phyloP scores from a whole-genome alignment of 176 grass and related monocot species.

The Oryza nivara region DNA sequence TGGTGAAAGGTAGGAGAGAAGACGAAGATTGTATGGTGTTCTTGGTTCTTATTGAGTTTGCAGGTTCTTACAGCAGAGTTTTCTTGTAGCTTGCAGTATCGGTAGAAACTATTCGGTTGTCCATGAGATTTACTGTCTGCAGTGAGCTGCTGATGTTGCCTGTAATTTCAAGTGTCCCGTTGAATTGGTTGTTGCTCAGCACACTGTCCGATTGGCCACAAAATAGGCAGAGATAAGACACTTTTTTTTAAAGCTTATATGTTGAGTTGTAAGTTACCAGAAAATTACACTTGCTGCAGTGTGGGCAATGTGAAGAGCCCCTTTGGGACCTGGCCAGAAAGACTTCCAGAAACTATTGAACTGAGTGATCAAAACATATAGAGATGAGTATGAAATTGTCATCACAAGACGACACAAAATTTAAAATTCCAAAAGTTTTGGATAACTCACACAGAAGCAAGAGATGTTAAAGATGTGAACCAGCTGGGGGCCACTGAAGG shows the following conservation, averaged over 20 bases:
- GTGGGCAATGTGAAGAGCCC: conserved; percentile 57
- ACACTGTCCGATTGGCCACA: conserved; percentile 43
- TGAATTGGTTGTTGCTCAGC: conserved; percentile 51
- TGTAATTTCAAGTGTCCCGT: conserved; percentile 58
- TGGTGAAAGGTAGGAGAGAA: not conserved
- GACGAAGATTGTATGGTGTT: not conserved
- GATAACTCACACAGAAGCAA: conserved; percentile 74
- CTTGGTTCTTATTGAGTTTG: not conserved
- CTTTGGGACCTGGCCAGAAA: conserved; percentile 54
- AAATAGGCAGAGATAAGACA: conserved; percentile 18
- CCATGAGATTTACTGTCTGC: conserved; percentile 48
- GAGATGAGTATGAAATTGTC: not conserved
- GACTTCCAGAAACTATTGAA: conserved; percentile 48
- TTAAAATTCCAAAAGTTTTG: conserved; percentile 7
- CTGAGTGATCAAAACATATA: conserved; percentile 43
- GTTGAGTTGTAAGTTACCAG: not conserved
- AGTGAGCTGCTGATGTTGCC: conserved; percentile 49
- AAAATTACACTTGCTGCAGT: conserved; percentile 90
- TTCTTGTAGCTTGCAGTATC: conserved; percentile 53
- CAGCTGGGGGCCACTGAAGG: conserved; percentile 56
- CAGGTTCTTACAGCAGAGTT: conserved; percentile 43
- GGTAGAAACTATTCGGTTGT: conserved; percentile 40
- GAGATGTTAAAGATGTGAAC: conserved; percentile 62
- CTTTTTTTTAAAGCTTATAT: not conserved
- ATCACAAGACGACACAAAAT: not conserved